Base-by-base conservation (phyloP, 495 filamentous ascomycete species). In the Penicillium waksmanii region DNA sequence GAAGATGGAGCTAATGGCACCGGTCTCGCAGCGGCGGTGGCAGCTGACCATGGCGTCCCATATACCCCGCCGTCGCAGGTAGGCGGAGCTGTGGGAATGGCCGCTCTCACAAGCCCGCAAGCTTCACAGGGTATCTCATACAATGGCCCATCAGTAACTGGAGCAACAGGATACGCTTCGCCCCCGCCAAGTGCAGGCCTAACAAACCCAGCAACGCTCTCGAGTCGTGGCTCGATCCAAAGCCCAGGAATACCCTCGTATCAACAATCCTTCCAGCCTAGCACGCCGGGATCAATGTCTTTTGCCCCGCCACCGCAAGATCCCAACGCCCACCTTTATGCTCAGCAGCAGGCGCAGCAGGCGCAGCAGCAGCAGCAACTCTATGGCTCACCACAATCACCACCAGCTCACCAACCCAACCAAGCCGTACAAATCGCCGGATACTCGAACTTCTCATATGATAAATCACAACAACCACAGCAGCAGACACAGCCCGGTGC, bases 1-100 rank as follows among this genome's bases (percentile, higher is more conserved):
- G 81, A 83, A 13, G 89, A 94, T 65, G 89, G 87, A 33, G 85
- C 78, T 43, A 75, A 76, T 33, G 86, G 88, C 11, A 92, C 91
- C 36, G 91, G 90, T 3, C 78, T 96, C 10, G 81, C 82, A 49
- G 85, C 85, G 19, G 89, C 90, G 3, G 80, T 87, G 0, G 84
- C 82, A 56, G 80, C 85, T 49, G 92, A 95, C 61, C 80, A 88
- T 18, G 70, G 75, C 2, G 56, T 73, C 2, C 65, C 72, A 48
- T 80, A 77, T 49, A 66, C 68, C 38, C 67, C 82, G 56, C 67
- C 78, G 62, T 70, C 73, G 33, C 61, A 80, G 68, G 53, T 58
- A 3, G 55, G 51, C 19, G 40, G 36, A 7, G 67, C 69, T 17
- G 73, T 70, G 60, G 75, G 58, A 60, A 61, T 64, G 33, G 66